phyloP scores from a whole-genome alignment of 1,284 basidiomycete genomes.

The Blastosporella zonata region DNA sequence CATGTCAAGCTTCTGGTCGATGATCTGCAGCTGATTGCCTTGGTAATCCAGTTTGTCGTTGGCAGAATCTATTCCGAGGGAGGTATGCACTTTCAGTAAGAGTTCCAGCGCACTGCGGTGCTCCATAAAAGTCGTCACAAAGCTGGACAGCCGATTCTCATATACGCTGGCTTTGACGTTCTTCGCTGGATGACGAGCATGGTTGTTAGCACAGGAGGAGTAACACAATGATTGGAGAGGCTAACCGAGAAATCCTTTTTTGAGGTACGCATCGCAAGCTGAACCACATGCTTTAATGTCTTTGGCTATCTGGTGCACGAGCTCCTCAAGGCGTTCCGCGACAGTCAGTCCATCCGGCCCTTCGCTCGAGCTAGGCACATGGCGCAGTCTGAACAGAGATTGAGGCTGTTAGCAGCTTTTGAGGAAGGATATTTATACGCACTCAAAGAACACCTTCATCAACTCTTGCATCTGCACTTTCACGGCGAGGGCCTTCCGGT shows the following conservation, averaged over 20 bases:
- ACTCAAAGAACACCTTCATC: constrained; percentile 33
- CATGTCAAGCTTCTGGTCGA: constrained; percentile 32
- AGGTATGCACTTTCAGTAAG: constrained; percentile 27
- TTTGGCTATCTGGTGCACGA: constrained; percentile 30
- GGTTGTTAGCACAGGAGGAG: constrained; percentile 7
- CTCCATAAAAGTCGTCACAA: constrained; percentile 25
- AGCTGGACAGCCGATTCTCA: constrained; percentile 30
- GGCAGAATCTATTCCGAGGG: constrained; percentile 31
- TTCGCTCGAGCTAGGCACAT: constrained; percentile 24
- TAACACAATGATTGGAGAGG: not conserved
- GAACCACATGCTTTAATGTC: constrained; percentile 35
- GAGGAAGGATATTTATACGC: constrained; percentile 9
- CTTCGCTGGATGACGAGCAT: constrained; percentile 23
- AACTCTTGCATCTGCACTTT: constrained; percentile 30
- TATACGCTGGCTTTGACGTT: constrained; percentile 32
- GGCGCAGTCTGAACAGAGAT: constrained; percentile 26
- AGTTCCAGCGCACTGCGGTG: constrained; percentile 29
- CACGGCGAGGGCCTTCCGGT: constrained; percentile 22
- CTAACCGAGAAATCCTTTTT: constrained; percentile 33
- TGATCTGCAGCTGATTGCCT: constrained; percentile 18
- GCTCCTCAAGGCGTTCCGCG: constrained; percentile 24
- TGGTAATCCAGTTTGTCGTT: constrained; percentile 30
- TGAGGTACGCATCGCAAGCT: constrained; percentile 34
- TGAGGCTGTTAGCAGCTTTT: not conserved
- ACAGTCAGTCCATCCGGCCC: constrained; percentile 30